phyloP scores from a whole-genome alignment of 768 basidiomycete genomes.

The Phylloporus sp. region DNA sequence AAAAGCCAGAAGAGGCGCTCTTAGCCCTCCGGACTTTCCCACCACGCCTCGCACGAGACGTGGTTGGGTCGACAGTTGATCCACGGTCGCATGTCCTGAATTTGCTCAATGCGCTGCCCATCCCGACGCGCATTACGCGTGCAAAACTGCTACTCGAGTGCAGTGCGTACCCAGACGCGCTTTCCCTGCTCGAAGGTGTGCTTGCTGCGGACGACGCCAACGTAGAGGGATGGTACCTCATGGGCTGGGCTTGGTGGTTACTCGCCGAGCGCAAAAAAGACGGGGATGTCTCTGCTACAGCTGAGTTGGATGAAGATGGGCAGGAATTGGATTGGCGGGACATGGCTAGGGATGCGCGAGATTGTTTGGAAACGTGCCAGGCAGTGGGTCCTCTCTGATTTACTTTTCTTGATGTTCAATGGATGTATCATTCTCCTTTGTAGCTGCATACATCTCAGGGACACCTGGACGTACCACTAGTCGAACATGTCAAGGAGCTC shows the following conservation, averaged over 20 bases:
- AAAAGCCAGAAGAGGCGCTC: constrained; percentile 74
- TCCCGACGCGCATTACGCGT: constrained; percentile 67
- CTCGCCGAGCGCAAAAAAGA: constrained; percentile 71
- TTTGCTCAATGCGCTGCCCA: constrained; percentile 40
- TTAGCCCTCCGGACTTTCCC: constrained; percentile 33
- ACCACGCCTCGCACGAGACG: constrained; percentile 1
- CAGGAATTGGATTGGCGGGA: constrained; percentile 66
- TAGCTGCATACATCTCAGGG: constrained; percentile 71
- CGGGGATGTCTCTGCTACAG: constrained; percentile 40
- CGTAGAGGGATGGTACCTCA: constrained; percentile 91
- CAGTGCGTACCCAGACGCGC: constrained; percentile 61
- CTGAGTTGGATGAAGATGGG: constrained; percentile 30
- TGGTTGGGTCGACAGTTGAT: neutral
- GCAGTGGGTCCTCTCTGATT: constrained; percentile 47
- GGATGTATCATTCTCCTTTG: neutral
- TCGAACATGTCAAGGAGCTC: constrained; percentile 74
- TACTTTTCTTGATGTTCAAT: neutral
- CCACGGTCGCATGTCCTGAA: constrained; percentile 35
- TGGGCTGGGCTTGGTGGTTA: constrained; percentile 91
- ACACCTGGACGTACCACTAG: constrained; percentile 70
- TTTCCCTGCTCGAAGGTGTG: constrained; percentile 73
- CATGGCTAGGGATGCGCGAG: constrained; percentile 70
- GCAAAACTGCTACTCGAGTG: constrained; percentile 85
- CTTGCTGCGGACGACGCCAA: constrained; percentile 81
- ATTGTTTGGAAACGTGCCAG: constrained; percentile 81